phyloP scores from a whole-genome alignment of 2,329 filamentous ascomycete species.

The Aquanectria penicillioides region DNA sequence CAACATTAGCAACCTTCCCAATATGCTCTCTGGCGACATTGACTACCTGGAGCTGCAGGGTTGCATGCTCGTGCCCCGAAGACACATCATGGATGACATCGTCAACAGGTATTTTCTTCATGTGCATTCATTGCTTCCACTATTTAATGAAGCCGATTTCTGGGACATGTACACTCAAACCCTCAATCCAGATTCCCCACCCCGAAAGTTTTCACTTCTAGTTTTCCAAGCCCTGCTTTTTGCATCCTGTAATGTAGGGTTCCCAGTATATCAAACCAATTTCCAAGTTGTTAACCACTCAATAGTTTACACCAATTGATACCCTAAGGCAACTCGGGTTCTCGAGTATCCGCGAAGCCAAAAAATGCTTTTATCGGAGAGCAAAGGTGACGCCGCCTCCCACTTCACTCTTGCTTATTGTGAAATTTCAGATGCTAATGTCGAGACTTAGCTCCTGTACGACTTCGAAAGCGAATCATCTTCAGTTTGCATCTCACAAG shows the following conservation, averaged over 20 bases:
- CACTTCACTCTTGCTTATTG: too few relatives aligned
- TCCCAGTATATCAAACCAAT: too few relatives aligned
- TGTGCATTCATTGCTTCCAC: slow-evolving; percentile 24
- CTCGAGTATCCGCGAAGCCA: slow-evolving; percentile 14
- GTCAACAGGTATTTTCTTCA: slow-evolving; percentile 26
- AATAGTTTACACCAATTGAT: slow-evolving; percentile 16
- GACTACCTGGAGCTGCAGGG: slow-evolving; percentile 23
- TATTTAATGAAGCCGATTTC: slow-evolving; percentile 20
- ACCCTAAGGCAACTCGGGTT: slow-evolving; percentile 22
- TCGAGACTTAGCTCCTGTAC: slow-evolving; percentile 12
- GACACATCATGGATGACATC: slow-evolving; percentile 22
- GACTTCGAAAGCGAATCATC: slow-evolving; percentile 21
- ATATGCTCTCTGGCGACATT: too few relatives aligned
- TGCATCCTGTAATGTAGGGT: slow-evolving; percentile 25
- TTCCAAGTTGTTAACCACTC: not conserved
- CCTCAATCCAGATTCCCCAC: not conserved
- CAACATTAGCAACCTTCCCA: too few relatives aligned
- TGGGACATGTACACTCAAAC: slow-evolving; percentile 20
- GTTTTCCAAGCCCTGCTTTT: slow-evolving; percentile 30
- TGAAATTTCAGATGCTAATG: not conserved
- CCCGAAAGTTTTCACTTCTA: slow-evolving; percentile 14
- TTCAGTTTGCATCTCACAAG: slow-evolving; percentile 17
- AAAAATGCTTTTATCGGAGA: slow-evolving; percentile 26
- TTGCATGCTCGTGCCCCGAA: slow-evolving; percentile 24
- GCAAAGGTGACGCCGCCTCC: too few relatives aligned